A percentile compares a stretch with the other conserved stretches of the same genome.
Evolutionary conservation across 768 basidiomycete genomes (phyloP).

Genomic region (Tulasnella sp.): DNA sequence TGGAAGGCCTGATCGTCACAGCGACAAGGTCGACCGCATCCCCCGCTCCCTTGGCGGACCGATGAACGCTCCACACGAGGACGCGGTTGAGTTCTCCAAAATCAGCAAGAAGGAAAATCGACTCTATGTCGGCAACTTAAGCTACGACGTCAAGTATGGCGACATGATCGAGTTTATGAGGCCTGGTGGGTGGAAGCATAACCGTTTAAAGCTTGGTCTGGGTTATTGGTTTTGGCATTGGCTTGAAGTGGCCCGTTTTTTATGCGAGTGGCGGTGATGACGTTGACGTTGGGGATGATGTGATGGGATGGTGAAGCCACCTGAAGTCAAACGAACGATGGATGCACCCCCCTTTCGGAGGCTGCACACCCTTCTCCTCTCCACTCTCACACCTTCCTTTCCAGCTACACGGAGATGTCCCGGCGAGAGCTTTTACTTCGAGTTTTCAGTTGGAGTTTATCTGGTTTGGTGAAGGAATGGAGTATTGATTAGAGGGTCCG

Average conservation of each 20-base stretch:
- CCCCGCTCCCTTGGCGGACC: slow-evolving; percentile 75
- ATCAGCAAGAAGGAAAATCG: slow-evolving; percentile 96
- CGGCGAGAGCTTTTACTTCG: not conserved
- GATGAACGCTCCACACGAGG: slow-evolving; percentile 84
- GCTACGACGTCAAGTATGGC: slow-evolving; percentile 97
- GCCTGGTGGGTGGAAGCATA: slow-evolving; percentile 38
- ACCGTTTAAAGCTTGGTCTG: slow-evolving; percentile 11
- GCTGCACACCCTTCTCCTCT: too few relatives aligned
- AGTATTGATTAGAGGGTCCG: slow-evolving; percentile 41
- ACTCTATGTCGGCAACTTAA: slow-evolving; percentile 97
- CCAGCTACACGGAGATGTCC: too few relatives aligned
- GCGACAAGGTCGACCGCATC: slow-evolving; percentile 44
- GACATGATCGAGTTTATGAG: slow-evolving; percentile 99
- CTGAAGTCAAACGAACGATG: not conserved
- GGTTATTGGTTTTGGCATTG: slow-evolving; percentile 10
- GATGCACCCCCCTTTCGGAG: too few relatives aligned
- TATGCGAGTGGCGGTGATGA: not conserved
- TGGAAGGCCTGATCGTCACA: slow-evolving; percentile 3
- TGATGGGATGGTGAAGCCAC: slow-evolving; percentile 11
- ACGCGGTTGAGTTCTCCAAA: slow-evolving; percentile 91
- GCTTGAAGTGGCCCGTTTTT: slow-evolving; percentile 3
- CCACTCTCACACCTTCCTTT: too few relatives aligned
- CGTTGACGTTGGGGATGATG: too few relatives aligned
- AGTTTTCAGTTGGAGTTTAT: slow-evolving; percentile 30
- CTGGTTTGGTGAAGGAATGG: slow-evolving; percentile 39